Evolutionary conservation across 176 grass and related monocot genomes (phyloP).

Genomic region (Carex pumila): DNA sequence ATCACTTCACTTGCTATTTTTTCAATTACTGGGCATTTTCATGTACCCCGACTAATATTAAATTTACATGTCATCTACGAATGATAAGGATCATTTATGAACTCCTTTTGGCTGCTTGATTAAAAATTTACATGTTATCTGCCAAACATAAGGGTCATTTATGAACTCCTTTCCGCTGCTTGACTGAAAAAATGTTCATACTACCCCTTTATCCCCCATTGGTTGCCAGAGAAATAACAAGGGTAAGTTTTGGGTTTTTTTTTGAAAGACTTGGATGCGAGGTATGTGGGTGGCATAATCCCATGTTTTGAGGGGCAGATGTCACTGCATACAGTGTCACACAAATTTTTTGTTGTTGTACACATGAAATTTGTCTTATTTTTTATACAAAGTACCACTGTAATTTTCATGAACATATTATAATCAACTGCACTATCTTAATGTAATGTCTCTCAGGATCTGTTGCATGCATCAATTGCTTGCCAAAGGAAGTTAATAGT

Average conservation of each 20-base stretch:
- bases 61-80: neutral
- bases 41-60: neutral
- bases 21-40: neutral
- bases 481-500: constrained; percentile 37
- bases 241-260: neutral
- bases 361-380: neutral
- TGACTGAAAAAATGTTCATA: neutral
- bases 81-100: neutral
- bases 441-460: constrained; percentile 20
- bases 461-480: constrained; percentile 42
- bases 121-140: neutral
- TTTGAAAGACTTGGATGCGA: neutral
- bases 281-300: neutral
- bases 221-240: neutral
- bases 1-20: neutral
- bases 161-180: neutral
- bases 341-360: neutral
- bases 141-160: neutral
- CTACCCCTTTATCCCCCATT: neutral
- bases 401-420: neutral
- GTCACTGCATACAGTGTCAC: neutral
- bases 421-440: neutral
- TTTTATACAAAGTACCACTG: neutral
- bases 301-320: neutral
- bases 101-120: neutral